Conservation (phyloP, 2,329 filamentous ascomycete species). For the Aotearoamyces nothofagi region DNA sequence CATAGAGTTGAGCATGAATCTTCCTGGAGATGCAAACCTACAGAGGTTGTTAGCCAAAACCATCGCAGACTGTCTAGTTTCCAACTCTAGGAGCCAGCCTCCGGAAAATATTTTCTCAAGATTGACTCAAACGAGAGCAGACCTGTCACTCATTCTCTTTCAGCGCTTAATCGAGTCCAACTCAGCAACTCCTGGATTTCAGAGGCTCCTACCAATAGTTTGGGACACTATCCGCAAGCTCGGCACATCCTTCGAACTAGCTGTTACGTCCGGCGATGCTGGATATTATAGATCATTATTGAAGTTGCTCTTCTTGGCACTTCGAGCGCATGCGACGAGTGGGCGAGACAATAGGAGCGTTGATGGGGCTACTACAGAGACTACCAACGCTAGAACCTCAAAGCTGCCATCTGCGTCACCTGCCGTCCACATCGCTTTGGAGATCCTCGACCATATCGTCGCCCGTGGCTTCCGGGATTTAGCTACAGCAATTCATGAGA, state of each 20-base stretch:
- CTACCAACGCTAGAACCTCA: constrained; percentile 11
- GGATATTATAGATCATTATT: constrained; percentile 73
- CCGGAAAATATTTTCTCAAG: constrained; percentile 72
- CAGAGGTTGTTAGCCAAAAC: constrained; percentile 37
- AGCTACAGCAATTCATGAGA: constrained; percentile 68
- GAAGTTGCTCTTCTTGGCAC: constrained; percentile 68
- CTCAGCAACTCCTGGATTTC: constrained; percentile 32
- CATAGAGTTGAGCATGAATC: constrained; percentile 59
- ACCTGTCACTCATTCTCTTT: constrained; percentile 68
- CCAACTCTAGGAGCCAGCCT: constrained; percentile 58
- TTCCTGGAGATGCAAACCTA: constrained; percentile 9
- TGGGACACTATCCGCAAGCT: constrained; percentile 44
- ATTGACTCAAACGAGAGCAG: constrained; percentile 60
- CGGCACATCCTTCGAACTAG: constrained; percentile 41
- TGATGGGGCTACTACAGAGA: constrained; percentile 21
- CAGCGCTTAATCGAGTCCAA: constrained; percentile 56
- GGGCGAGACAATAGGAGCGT: too few species aligned
- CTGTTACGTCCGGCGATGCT: constrained; percentile 37
- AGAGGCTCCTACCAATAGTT: constrained; percentile 35
- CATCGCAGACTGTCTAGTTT: constrained; percentile 59
- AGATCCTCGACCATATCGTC: constrained; percentile 66
- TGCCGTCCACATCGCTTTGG: constrained; percentile 32
- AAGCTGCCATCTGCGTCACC: constrained; percentile 12
- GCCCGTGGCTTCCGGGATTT: constrained; percentile 70
- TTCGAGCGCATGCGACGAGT: constrained; percentile 42